Conservation (phyloP, 2,329 filamentous ascomycete species). For the Colletotrichum horii region DNA sequence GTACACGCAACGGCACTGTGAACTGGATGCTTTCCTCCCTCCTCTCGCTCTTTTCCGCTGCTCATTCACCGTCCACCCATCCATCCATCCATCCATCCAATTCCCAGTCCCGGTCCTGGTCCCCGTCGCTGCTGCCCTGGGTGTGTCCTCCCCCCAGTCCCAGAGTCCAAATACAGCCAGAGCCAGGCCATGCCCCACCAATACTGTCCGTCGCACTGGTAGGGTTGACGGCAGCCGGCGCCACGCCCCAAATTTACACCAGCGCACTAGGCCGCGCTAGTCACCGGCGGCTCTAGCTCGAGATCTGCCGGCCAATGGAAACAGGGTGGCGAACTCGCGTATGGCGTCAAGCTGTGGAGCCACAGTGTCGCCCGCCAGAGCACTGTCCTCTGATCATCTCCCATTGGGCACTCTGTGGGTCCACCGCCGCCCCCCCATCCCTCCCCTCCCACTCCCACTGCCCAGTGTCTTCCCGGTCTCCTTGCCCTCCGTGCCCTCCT, state of each 20-base stretch:
- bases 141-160: background rate
- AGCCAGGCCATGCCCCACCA: slow-evolving; percentile 1
- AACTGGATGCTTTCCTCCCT: background rate
- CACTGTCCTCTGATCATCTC: slow-evolving; percentile 15
- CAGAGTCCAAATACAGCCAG: background rate
- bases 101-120: background rate
- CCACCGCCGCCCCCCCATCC: slow-evolving; percentile 2
- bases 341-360: slow-evolving; percentile 22
- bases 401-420: slow-evolving; percentile 17
- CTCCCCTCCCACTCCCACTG: slow-evolving; percentile 7
- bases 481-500: slow-evolving; percentile 20
- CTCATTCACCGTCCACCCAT: background rate
- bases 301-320: slow-evolving; percentile 18
- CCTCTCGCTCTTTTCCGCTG: background rate
- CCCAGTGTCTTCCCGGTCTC: background rate
- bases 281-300: background rate
- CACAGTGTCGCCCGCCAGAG: background rate
- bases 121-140: background rate
- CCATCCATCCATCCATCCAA: background rate
- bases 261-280: slow-evolving; percentile 12
- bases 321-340: slow-evolving; percentile 17
- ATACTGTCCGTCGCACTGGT: slow-evolving; percentile 16
- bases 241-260: slow-evolving; percentile 24
- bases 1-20: slow-evolving; percentile 1
- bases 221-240: slow-evolving; percentile 19